A percentile compares a stretch with the other conserved stretches of the same genome.
Evolutionary conservation across 164 flowering plant genomes (phyloP).

Genomic region (grape (Vitis vinifera)): ASM3070453v1 NC_081822.1:10602001-10602500

Average conservation of each 20-base stretch:
- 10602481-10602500: too few relatives aligned
- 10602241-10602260: constrained; percentile 44
- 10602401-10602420: too few relatives aligned
- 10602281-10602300: constrained; percentile 17
- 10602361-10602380: constrained; percentile 1
- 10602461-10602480: too few relatives aligned
- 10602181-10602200: constrained; percentile 13
- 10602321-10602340: constrained; percentile 30
- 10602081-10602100: neutral
- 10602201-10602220: constrained; percentile 33
- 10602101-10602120: constrained; percentile 1
- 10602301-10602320: constrained; percentile 37
- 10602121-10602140: constrained; percentile 18
- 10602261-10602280: constrained; percentile 9
- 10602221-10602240: constrained; percentile 45
- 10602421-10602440: too few relatives aligned
- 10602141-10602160: constrained; percentile 12
- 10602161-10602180: constrained; percentile 15
- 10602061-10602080: constrained; percentile 1
- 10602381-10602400: neutral
- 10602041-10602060: neutral
- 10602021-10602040: neutral
- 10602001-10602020: neutral
- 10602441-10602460: too few relatives aligned
- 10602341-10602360: constrained; percentile 13